These are phyloP conservation scores for Monosporascus sp. DNA, from an alignment of 2,329 filamentous ascomycete genomes.

Conservation along the genomic window DNA sequence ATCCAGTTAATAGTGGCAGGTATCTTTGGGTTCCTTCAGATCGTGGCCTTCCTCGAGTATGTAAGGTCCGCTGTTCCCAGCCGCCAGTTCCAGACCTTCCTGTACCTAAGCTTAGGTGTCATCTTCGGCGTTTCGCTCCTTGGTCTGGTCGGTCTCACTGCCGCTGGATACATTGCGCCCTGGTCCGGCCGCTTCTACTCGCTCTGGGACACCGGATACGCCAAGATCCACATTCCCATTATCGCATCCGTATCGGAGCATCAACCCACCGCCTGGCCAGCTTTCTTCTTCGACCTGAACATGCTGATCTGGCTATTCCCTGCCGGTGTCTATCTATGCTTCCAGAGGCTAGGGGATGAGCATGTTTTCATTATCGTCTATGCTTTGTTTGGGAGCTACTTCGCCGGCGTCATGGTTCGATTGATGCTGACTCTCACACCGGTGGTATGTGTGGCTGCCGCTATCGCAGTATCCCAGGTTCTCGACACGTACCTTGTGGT, in stretches of 20 bases:
- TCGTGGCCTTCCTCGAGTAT: constrained; percentile 89
- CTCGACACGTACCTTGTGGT: constrained; percentile 78
- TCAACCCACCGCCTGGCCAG: constrained; percentile 97
- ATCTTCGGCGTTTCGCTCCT: constrained; percentile 70
- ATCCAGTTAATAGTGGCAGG: constrained; percentile 43
- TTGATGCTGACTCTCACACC: constrained; percentile 97
- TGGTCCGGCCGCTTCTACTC: constrained; percentile 99
- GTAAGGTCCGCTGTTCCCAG: constrained; percentile 82
- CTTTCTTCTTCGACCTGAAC: constrained; percentile 98
- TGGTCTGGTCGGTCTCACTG: constrained; percentile 79
- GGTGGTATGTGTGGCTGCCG: constrained; percentile 90
- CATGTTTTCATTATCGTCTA: constrained; percentile 98
- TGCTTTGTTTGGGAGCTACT: constrained; percentile 94
- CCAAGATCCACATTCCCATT: constrained; percentile 98
- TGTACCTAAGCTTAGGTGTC: constrained; percentile 68
- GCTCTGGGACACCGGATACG: constrained; percentile 96
- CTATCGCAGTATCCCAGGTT: constrained; percentile 80
- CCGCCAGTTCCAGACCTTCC: constrained; percentile 89
- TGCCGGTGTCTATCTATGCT: constrained; percentile 96
- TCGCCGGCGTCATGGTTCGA: constrained; percentile 98
- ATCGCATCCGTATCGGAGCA: constrained; percentile 99
- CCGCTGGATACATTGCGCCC: constrained; percentile 87
- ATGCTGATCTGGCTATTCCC: constrained; percentile 99
- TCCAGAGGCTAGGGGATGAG: constrained; percentile 88
- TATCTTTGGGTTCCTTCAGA: constrained; percentile 91